Percentiles rank a stretch among this genome's conserved stretches.
These are phyloP conservation scores for Dicorynia guianensis DNA, from an alignment of 306 rosid species.

Conservation along the genomic window DNA sequence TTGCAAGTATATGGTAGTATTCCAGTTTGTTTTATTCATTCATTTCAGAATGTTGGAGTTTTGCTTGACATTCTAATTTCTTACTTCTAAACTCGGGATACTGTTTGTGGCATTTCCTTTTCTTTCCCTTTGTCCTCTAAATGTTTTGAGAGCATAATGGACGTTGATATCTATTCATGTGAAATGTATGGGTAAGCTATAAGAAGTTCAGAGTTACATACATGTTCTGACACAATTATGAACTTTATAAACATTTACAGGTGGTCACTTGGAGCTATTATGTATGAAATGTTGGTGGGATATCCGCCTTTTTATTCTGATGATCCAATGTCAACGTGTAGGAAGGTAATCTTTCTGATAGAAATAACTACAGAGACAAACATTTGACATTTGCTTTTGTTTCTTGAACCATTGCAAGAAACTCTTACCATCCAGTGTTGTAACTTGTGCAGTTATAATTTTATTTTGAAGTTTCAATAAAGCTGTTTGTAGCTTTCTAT, in stretches of 20 bases:
- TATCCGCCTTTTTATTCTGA: slow-evolving; percentile 99
- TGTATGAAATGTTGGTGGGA: slow-evolving; percentile 98
- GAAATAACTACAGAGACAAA: slow-evolving; percentile 24
- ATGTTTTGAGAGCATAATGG: slow-evolving; percentile 14
- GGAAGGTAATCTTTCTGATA: slow-evolving; percentile 69
- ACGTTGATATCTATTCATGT: slow-evolving; percentile 29
- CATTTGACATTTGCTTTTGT: slow-evolving; percentile 1
- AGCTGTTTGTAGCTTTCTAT: slow-evolving; percentile 11
- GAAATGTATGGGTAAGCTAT: slow-evolving; percentile 13
- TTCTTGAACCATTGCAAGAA: slow-evolving; percentile 1
- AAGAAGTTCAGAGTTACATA: slow-evolving; percentile 10
- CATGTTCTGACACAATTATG: slow-evolving; percentile 33
- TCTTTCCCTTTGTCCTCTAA: not conserved
- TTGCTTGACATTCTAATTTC: slow-evolving; percentile 21
- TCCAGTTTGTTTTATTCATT: slow-evolving; percentile 34
- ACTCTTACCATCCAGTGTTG: slow-evolving; percentile 9
- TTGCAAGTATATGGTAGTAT: slow-evolving; percentile 6
- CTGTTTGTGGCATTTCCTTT: not conserved
- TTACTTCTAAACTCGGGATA: slow-evolving; percentile 7
- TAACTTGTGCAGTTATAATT: slow-evolving; percentile 21
- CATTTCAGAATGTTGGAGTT: slow-evolving; percentile 25
- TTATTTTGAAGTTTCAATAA: slow-evolving; percentile 26
- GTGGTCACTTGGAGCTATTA: slow-evolving; percentile 99
- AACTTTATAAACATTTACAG: slow-evolving; percentile 51
- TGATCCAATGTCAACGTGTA: slow-evolving; percentile 97